Percentiles rank a stretch among this genome's conserved stretches.
These are phyloP conservation scores for Claviceps spartinae DNA, from an alignment of 2,329 filamentous ascomycete species.

Conservation along the genomic window DNA sequence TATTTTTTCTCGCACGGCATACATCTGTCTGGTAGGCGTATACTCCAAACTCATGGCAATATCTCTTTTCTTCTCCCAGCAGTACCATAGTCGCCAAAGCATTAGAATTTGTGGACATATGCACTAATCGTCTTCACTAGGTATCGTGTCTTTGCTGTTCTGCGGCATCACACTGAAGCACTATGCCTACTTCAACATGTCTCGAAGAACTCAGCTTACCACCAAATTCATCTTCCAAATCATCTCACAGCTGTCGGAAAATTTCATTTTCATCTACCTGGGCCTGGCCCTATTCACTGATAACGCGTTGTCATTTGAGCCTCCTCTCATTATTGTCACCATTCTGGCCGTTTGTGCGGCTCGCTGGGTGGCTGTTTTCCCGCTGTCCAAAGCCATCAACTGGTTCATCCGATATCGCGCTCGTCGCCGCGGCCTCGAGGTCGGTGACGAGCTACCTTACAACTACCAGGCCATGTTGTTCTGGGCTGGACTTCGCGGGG, in stretches of 20 bases:
- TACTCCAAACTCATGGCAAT: too few species aligned
- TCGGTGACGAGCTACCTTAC: slow-evolving; percentile 78
- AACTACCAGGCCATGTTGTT: slow-evolving; percentile 99
- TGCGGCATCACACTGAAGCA: slow-evolving; percentile 98
- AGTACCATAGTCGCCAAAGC: not conserved
- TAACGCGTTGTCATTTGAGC: slow-evolving; percentile 75
- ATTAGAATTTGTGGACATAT: not conserved
- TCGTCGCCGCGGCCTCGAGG: slow-evolving; percentile 56
- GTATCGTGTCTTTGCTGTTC: slow-evolving; percentile 92
- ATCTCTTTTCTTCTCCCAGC: not conserved
- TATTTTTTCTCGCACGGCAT: slow-evolving; percentile 98
- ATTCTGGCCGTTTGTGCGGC: slow-evolving; percentile 84
- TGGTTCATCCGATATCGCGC: slow-evolving; percentile 83
- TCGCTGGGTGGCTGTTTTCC: slow-evolving; percentile 89
- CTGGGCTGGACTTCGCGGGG: slow-evolving; percentile 91
- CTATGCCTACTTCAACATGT: slow-evolving; percentile 99
- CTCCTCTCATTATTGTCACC: slow-evolving; percentile 86
- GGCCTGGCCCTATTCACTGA: slow-evolving; percentile 92
- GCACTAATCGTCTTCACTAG: slow-evolving; percentile 27
- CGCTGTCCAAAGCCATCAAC: slow-evolving; percentile 79
- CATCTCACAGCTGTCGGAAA: slow-evolving; percentile 87
- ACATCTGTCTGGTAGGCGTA: slow-evolving; percentile 73
- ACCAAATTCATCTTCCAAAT: slow-evolving; percentile 97
- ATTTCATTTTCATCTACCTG: slow-evolving; percentile 99
- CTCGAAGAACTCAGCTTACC: slow-evolving; percentile 85